Percentiles rank a stretch among this genome's conserved stretches.
Conservation (phyloP, 257 asterid genomes). For the Henckelia pumila region DNA sequence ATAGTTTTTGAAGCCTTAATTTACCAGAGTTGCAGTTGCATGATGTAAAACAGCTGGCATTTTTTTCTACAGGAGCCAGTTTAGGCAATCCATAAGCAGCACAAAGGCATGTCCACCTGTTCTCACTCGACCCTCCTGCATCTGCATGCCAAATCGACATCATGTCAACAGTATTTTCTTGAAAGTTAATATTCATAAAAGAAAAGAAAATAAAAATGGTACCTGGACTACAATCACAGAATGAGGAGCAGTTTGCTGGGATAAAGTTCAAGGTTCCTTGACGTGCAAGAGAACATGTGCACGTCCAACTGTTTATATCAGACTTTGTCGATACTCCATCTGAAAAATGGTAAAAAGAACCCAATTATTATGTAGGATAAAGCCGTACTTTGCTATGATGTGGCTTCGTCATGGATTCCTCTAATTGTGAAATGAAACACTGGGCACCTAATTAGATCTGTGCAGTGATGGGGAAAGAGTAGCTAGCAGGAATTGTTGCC, state of each 20-base stretch:
- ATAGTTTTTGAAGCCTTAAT: conserved; percentile 12
- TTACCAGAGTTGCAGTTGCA: conserved; percentile 85
- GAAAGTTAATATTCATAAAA: conserved; percentile 3
- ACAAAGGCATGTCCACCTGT: conserved; percentile 71
- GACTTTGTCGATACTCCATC: conserved; percentile 38
- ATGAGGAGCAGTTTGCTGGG: conserved; percentile 65
- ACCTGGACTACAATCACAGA: conserved; percentile 85
- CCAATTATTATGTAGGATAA: neutral
- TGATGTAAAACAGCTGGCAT: conserved; percentile 60
- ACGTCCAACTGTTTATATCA: conserved; percentile 60
- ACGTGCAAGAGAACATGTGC: conserved; percentile 61
- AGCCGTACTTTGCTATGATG: conserved; percentile 7
- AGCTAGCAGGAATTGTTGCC: too few relatives aligned
- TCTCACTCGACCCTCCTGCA: conserved; percentile 50
- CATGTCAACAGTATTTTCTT: conserved; percentile 20
- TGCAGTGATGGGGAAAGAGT: neutral
- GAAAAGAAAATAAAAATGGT: conserved; percentile 19
- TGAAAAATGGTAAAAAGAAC: conserved; percentile 24
- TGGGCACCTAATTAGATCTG: neutral
- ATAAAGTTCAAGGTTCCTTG: conserved; percentile 36
- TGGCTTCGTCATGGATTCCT: conserved; percentile 8
- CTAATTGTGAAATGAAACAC: neutral
- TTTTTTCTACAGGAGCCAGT: conserved; percentile 44
- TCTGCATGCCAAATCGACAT: conserved; percentile 27
- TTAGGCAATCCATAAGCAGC: conserved; percentile 58